Conservation (phyloP, 495 filamentous ascomycete genomes). For the Evansstolkia leycettana region DNA sequence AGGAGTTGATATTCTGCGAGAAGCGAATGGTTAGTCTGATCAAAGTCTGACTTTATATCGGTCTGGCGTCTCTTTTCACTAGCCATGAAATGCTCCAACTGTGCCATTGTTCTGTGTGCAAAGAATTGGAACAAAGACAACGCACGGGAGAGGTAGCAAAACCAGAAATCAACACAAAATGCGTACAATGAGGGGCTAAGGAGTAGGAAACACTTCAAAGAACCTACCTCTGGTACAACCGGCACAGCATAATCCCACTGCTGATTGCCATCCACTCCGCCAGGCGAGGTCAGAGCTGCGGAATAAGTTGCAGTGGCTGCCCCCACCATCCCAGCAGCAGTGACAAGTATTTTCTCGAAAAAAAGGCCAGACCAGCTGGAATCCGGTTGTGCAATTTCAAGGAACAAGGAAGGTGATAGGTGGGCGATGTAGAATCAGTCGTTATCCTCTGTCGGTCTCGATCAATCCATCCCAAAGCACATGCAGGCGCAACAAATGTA, state of each 20-base stretch:
- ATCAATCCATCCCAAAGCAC: constrained; percentile 27
- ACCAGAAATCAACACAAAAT: no score
- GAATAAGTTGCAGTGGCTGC: constrained; percentile 28
- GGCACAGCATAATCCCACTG: constrained; percentile 38
- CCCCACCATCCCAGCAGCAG: constrained; percentile 31
- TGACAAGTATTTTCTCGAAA: constrained; percentile 3
- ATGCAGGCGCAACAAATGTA: no score
- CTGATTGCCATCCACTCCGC: constrained; percentile 18
- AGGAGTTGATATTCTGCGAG: constrained; percentile 14
- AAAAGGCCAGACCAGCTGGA: constrained; percentile 34
- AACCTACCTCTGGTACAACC: constrained; percentile 27
- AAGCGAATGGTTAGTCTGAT: no score
- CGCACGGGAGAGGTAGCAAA: no score
- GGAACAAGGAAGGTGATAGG: not conserved
- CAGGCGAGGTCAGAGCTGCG: constrained; percentile 24
- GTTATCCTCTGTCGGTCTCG: constrained; percentile 4
- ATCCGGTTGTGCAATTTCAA: constrained; percentile 7
- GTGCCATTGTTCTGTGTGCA: no score
- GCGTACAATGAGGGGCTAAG: not conserved
- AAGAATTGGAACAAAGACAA: no score
- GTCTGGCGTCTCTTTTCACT: no score
- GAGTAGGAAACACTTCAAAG: not conserved
- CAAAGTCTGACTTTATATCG: no score
- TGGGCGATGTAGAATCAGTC: constrained; percentile 1
- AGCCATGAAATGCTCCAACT: no score